These are phyloP conservation scores for Plasmodium berghei DNA, from an alignment of 169 alveolate genomes.

Conservation along the genomic window DNA sequence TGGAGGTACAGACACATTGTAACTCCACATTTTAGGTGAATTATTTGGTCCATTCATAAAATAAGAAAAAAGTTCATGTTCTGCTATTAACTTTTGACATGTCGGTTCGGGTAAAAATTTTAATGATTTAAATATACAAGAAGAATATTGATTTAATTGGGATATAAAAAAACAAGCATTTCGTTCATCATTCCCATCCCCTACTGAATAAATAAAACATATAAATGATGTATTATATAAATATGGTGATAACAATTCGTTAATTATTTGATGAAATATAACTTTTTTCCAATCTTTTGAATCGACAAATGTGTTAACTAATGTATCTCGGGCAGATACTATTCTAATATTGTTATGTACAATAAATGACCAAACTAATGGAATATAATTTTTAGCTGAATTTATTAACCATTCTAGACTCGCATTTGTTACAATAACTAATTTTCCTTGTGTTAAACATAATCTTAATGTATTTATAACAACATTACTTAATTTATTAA, in stretches of 20 bases:
- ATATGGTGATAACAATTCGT: conserved; percentile 84
- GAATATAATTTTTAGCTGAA: conserved; percentile 86
- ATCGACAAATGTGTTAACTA: conserved; percentile 85
- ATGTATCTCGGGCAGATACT: conserved; percentile 89
- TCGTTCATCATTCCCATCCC: conserved; percentile 92
- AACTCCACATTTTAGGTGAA: too few species aligned
- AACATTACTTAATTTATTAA: conserved; percentile 82
- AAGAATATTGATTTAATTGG: conserved; percentile 79
- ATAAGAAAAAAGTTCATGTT: conserved; percentile 85
- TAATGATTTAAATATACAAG: conserved; percentile 87
- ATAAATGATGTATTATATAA: conserved; percentile 77
- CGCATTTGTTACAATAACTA: conserved; percentile 90
- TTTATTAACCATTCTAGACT: conserved; percentile 89
- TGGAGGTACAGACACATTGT: too few species aligned
- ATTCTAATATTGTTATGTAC: conserved; percentile 84
- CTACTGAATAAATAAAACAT: conserved; percentile 88
- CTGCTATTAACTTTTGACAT: conserved; percentile 84
- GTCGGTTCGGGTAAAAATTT: conserved; percentile 89
- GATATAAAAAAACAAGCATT: conserved; percentile 90
- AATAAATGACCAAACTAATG: conserved; percentile 84
- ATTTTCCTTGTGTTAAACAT: conserved; percentile 81
- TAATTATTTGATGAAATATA: conserved; percentile 85
- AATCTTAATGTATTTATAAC: conserved; percentile 82
- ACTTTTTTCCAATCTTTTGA: conserved; percentile 89
- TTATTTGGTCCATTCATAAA: conserved; percentile 75